A percentile compares a stretch with the other conserved stretches of the same genome.
Evolutionary conservation across 305 asterid species (phyloP).

Genomic region (Solanum hybrid): DNA sequence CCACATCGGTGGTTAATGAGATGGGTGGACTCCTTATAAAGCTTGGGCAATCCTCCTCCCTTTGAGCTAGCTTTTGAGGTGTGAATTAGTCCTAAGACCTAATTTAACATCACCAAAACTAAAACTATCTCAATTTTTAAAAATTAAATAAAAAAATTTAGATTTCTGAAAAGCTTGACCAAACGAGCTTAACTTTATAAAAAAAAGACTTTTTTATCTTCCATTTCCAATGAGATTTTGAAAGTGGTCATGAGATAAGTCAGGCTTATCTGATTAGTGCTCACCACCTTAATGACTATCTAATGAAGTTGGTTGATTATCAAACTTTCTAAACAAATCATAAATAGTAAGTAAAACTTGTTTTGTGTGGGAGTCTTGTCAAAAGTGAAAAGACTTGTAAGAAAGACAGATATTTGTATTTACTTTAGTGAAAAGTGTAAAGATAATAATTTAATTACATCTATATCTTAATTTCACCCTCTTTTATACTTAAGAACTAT

Average conservation of each 20-base stretch:
- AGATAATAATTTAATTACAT: too few relatives aligned
- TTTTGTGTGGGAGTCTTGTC: not conserved
- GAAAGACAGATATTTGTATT: not conserved
- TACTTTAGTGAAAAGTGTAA: not conserved
- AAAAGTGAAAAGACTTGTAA: not conserved
- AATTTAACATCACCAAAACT: too few relatives aligned
- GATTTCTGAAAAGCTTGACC: not conserved
- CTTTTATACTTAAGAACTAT: not conserved
- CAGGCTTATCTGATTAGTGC: not conserved
- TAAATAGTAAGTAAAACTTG: not conserved
- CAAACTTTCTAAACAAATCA: not conserved
- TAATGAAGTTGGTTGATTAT: not conserved
- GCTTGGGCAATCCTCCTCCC: too few relatives aligned
- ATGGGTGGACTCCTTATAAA: too few relatives aligned
- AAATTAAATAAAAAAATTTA: too few relatives aligned
- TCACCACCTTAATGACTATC: not conserved
- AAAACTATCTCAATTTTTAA: not conserved
- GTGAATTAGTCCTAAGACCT: too few relatives aligned
- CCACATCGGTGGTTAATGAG: too few relatives aligned
- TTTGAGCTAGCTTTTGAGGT: too few relatives aligned
- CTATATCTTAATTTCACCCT: too few relatives aligned
- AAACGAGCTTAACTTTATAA: too few relatives aligned
- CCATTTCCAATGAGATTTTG: not conserved
- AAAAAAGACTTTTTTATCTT: not conserved
- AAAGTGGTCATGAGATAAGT: not conserved